Base-by-base conservation (phyloP, 2,329 filamentous ascomycete genomes). In the Magnaporthiopsis rhizophila region DNA sequence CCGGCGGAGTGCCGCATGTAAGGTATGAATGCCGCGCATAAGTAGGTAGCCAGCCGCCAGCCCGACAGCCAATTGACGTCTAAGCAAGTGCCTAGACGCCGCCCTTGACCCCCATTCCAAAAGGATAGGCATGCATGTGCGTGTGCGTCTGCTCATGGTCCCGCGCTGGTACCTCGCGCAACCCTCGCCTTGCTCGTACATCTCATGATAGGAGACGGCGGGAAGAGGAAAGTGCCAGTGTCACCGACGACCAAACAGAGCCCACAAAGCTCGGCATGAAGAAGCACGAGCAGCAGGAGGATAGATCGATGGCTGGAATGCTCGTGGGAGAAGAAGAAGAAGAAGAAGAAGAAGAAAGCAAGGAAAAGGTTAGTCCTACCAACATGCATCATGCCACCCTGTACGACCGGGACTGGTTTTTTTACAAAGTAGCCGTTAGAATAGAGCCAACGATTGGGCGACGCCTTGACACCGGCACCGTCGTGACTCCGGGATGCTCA, bases 381-480 rank as follows among this genome's bases (percentile, higher is more conserved):
- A 61, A 70, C 69, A 67, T 71, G 70, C 74, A 73, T 76, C 90
- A 95, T 94, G 72, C 91, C 91, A 74, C 91, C 91, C 76, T 95
- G 91, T 65, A 95, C 89, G 67, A 95, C 81, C 71, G 91, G 91
- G 68, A 94, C 89, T 63, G 21, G 58, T 63, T 58, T 26, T 26
- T 26, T 90, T 70, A 58, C 21, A 60, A 60, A 28, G 38, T 21
- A 53, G 21, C 45, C 45, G 45, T 53, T 18, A 60, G 58, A 21
- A 18, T 18, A 32, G 58, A 60, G 58, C 15, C 21, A 38, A 5
- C 21, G 12, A 60, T 38, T n/a, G 45, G 30, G 32, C 57, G 3
- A 26, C 26, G 8, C n/a, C 26, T 58, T n/a, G n/a, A 26, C 56
- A 18, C 56, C 56, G n/a, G n/a, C 56, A 58, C 26, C 8, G 56